Percentiles rank a stretch among this genome's conserved stretches.
phyloP scores from a whole-genome alignment of 345 rosid genomes.

The Microcos paniculata region DNA sequence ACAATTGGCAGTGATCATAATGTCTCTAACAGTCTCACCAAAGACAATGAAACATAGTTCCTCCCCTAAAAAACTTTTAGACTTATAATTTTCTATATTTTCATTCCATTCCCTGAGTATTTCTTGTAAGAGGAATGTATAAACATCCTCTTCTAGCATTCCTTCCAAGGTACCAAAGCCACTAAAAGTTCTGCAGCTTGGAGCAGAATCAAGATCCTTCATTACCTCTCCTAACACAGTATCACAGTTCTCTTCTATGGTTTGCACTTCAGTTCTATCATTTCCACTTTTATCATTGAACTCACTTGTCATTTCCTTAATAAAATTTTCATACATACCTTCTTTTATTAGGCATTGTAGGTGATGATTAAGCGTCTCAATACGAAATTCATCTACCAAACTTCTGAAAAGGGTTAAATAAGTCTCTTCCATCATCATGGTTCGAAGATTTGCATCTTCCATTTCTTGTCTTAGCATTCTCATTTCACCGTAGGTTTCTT shows the following conservation, averaged over 20 bases:
- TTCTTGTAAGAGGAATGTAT: conserved; percentile 17
- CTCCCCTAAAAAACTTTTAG: conserved; percentile 24
- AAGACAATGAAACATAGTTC: conserved; percentile 34
- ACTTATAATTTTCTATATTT: conserved; percentile 14
- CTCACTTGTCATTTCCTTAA: conserved; percentile 23
- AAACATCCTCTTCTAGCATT: conserved; percentile 19
- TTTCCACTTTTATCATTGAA: conserved; percentile 25
- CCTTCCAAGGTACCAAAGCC: conserved; percentile 11
- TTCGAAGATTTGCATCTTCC: conserved; percentile 37
- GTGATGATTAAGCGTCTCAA: conserved; percentile 15
- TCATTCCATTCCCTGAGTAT: conserved; percentile 28
- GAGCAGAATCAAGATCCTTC: conserved; percentile 4
- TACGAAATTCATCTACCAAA: conserved; percentile 17
- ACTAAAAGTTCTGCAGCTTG: background rate
- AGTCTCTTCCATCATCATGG: conserved; percentile 37
- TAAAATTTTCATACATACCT: conserved; percentile 18
- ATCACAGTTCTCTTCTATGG: conserved; percentile 15
- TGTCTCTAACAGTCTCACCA: conserved; percentile 31
- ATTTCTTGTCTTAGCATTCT: conserved; percentile 34
- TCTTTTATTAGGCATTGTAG: conserved; percentile 28
- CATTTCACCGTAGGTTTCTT: conserved; percentile 29
- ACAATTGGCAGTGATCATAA: conserved; percentile 17
- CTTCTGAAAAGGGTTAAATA: conserved; percentile 39
- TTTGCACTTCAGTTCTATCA: conserved; percentile 21
- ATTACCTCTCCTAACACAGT: conserved; percentile 19